Percentiles rank a stretch among this genome's conserved stretches.
These are phyloP conservation scores for Lipomyces yarrowii DNA, from an alignment of 1,139 yeast species.

Conservation along the genomic window DNA sequence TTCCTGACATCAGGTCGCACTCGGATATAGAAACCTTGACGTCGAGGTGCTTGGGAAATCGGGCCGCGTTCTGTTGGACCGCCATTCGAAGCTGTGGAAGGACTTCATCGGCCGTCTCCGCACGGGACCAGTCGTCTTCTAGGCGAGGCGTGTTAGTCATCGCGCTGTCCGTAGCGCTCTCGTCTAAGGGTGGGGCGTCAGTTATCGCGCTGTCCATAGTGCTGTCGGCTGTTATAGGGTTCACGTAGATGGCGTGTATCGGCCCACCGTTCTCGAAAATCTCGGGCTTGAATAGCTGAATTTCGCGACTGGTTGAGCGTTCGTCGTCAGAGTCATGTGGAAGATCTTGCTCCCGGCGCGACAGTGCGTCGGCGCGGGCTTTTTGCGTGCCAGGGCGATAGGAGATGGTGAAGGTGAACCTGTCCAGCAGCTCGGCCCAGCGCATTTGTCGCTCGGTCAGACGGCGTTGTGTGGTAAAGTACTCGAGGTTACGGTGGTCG, in stretches of 20 bases:
- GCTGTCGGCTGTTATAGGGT: background rate
- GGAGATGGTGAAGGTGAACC: background rate
- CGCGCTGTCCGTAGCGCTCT: too few relatives aligned
- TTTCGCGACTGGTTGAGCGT: background rate
- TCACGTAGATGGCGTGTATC: background rate
- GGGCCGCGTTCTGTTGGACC: background rate
- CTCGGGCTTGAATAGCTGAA: background rate
- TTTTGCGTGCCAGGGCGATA: background rate
- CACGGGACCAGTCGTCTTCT: background rate
- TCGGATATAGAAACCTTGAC: background rate
- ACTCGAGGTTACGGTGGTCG: background rate
- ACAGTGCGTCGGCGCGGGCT: background rate
- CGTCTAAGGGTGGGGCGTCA: too few relatives aligned
- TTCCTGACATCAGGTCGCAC: background rate
- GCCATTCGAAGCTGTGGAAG: background rate
- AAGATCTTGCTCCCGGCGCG: background rate
- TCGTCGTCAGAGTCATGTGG: background rate
- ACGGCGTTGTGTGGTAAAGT: background rate
- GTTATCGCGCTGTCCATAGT: too few relatives aligned
- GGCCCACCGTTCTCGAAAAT: background rate
- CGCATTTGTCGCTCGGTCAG: background rate
- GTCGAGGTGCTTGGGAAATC: background rate
- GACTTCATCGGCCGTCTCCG: background rate
- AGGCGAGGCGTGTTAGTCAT: too few relatives aligned
- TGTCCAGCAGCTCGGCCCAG: background rate